A percentile compares a stretch with the other conserved stretches of the same genome.
These are phyloP conservation scores for Cytospora mali DNA, from an alignment of 2,329 filamentous ascomycete species.

Conservation along the genomic window DNA sequence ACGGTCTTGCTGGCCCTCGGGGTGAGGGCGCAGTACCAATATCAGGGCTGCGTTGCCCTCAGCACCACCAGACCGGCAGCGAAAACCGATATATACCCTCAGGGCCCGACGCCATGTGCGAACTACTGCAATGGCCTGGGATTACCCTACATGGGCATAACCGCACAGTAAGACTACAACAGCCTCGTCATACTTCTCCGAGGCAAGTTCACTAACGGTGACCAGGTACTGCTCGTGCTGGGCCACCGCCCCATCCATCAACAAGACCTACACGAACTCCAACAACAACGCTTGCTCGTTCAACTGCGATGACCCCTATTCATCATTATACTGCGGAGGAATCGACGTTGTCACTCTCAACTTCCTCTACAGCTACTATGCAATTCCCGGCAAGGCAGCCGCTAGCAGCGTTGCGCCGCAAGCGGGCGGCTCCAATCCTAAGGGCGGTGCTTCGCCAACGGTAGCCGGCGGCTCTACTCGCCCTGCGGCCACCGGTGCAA, in stretches of 20 bases:
- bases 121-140: slow-evolving; percentile 19
- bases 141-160: slow-evolving; percentile 12
- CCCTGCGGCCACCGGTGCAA: not conserved
- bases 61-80: not conserved
- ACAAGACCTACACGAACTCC: slow-evolving; percentile 7
- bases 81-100: slow-evolving; percentile 9
- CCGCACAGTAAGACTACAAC: slow-evolving; percentile 20
- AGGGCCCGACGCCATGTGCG: slow-evolving; percentile 17
- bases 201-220: not conserved
- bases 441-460: no score
- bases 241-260: not conserved
- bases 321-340: slow-evolving; percentile 23
- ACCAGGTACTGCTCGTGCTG: slow-evolving; percentile 26
- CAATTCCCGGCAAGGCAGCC: not conserved
- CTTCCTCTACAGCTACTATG: slow-evolving; percentile 24
- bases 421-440: no score
- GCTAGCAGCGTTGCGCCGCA: not conserved
- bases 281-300: slow-evolving; percentile 21
- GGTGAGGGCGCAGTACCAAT: slow-evolving; percentile 4
- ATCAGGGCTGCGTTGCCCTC: slow-evolving; percentile 19
- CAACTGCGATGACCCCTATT: slow-evolving; percentile 22
- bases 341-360: slow-evolving; percentile 22
- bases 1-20: slow-evolving; percentile 17
- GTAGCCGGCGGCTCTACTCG: not conserved
- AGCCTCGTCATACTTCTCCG: not conserved